Base-by-base conservation (phyloP, 2,329 filamentous ascomycete genomes). In the Trichophyton simii region DNA sequence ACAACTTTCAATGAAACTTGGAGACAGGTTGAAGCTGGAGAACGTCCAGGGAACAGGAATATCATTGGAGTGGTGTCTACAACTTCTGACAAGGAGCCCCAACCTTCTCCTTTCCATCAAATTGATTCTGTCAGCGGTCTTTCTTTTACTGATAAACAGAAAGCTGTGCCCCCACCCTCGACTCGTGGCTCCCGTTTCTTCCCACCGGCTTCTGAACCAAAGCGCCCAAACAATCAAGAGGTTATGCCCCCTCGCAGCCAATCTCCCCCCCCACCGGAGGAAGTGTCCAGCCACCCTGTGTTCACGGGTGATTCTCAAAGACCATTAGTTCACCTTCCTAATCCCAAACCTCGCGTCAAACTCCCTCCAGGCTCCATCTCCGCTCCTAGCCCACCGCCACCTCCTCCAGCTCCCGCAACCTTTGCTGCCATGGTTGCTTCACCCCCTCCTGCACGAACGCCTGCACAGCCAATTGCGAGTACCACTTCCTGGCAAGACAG, bases 401-500 rank as follows among this genome's bases (percentile, higher is more conserved):
- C 72, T 61, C 71, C 76, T 54, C 75, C 77, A 42, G 67, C 74
- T 58, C 76, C 79, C 9, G 75, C 78, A 66, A 68, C 73, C 58
- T 68, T 80, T 73, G 68, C 80, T 72, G 72, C 72, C 46, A 71
- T 75, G 74, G 70, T 71, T 64, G 70, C 74, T 55, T 70, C 75
- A 60, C 67, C 71, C 28, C 69, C 76, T 41, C 72, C 75, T 25
- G 67, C 70, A 59, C 70, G 78, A 42, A 69, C 71, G 42, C 72
- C 72, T 22, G 68, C 73, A 6, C 72, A 75, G 58, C 76, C 78
- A 54, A 69, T 78, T 62, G 72, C 78, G 58, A 78, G 74, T 63
- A 75, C 76, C 15, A 77, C 78, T 58, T 74, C 75, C 6, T 92
- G 91, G 91, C 90, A 95, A 72, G 86, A 88, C 67, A 85, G 85